Evolutionary conservation across 2,329 filamentous ascomycete species (phyloP).

Genomic region (Diaporthe humulicola): DNA sequence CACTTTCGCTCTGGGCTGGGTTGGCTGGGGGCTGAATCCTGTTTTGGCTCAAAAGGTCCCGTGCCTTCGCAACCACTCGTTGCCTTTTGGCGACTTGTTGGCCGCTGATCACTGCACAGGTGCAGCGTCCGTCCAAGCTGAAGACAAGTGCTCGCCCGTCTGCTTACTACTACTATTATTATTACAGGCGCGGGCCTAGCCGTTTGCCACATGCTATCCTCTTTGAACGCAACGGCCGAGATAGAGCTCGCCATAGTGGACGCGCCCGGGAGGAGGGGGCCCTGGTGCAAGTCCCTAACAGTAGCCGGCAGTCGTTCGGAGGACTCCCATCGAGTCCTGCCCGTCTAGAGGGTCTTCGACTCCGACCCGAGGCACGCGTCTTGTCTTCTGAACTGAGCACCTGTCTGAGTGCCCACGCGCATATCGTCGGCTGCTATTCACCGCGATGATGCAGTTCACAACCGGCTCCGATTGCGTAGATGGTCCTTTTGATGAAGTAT

Average conservation of each 20-base stretch:
- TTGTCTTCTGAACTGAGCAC: background rate
- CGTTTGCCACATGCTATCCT: conserved; percentile 15
- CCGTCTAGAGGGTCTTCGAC: background rate
- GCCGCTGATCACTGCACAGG: conserved; percentile 23
- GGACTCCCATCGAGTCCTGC: background rate
- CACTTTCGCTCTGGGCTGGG: background rate
- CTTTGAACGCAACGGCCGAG: conserved; percentile 2
- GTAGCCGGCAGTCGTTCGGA: conserved; percentile 11
- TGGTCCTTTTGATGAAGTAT: background rate
- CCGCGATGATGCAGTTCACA: background rate
- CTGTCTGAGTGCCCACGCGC: background rate
- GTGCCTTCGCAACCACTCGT: conserved; percentile 16
- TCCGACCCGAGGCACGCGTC: background rate
- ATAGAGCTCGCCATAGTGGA: background rate
- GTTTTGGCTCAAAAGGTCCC: background rate
- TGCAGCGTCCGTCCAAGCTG: conserved; percentile 1
- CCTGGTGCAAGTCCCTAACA: background rate
- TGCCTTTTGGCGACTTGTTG: background rate
- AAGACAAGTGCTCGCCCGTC: conserved; percentile 3
- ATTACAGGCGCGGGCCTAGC: background rate
- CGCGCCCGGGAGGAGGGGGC: background rate
- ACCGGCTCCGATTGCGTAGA: background rate
- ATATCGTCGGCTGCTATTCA: background rate
- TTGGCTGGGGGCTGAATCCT: conserved; percentile 5
- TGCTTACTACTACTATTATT: background rate